These are phyloP conservation scores for Aquilaria agallochum DNA, from an alignment of 441 rosid species.

Conservation along the genomic window DNA sequence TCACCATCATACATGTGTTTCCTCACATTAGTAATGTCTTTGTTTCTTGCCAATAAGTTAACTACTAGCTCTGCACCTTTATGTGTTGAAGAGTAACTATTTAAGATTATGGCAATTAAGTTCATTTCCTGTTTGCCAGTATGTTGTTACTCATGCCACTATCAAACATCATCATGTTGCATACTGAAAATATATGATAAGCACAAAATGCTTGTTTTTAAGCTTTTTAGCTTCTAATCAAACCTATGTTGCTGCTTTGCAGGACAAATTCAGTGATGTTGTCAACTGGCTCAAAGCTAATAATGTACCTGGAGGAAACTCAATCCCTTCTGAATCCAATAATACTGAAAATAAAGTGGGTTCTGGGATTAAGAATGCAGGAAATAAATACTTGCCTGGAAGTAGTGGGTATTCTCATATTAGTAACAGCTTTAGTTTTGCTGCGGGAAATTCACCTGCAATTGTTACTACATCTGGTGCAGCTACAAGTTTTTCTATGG, in stretches of 20 bases:
- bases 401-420: conserved; percentile 30
- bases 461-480: conserved; percentile 1
- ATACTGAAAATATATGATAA: too few species aligned
- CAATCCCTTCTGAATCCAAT: conserved; percentile 34
- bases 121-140: too few species aligned
- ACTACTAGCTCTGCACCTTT: too few species aligned
- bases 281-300: conserved; percentile 84
- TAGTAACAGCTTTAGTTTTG: conserved; percentile 23
- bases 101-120: too few species aligned
- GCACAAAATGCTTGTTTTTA: neutral
- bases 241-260: conserved; percentile 11
- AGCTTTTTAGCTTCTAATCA: conserved; percentile 10
- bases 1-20: too few species aligned
- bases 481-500: neutral
- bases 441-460: neutral
- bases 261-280: conserved; percentile 87
- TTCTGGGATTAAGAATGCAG: conserved; percentile 41
- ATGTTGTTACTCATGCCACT: too few species aligned
- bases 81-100: too few species aligned
- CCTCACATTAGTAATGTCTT: too few species aligned
- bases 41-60: too few species aligned
- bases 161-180: too few species aligned
- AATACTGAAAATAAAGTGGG: conserved; percentile 34
- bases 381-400: conserved; percentile 36
- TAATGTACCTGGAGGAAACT: conserved; percentile 39